Evolutionary conservation across 2,329 filamentous ascomycete genomes (phyloP).

Genomic region (Delphinella strobiligena): DNA sequence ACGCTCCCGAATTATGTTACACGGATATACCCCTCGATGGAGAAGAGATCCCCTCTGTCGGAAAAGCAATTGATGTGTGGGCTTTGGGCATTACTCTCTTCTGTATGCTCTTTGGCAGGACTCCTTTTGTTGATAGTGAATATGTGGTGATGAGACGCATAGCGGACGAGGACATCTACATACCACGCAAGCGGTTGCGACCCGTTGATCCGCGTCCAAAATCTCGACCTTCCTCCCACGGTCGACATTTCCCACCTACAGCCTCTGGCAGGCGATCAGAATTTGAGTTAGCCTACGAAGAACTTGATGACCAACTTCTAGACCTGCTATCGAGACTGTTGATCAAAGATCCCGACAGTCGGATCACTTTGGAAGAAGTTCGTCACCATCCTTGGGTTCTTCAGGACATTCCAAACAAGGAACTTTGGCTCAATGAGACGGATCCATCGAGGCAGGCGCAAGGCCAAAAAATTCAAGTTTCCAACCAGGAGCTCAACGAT

Average conservation of each 20-base stretch:
- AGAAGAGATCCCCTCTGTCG: constrained; percentile 58
- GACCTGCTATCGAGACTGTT: constrained; percentile 72
- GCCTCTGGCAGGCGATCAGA: constrained; percentile 61
- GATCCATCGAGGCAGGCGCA: constrained; percentile 68
- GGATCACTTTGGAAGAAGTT: constrained; percentile 82
- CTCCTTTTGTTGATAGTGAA: constrained; percentile 87
- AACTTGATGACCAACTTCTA: constrained; percentile 65
- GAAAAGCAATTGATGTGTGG: constrained; percentile 93
- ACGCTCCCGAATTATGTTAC: constrained; percentile 90
- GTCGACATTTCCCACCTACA: constrained; percentile 30
- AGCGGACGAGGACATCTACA: constrained; percentile 82
- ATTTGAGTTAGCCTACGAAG: constrained; percentile 71
- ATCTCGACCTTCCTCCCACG: constrained; percentile 33
- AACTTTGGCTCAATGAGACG: constrained; percentile 84
- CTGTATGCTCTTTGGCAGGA: constrained; percentile 84
- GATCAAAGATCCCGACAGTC: constrained; percentile 75
- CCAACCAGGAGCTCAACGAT: constrained; percentile 76
- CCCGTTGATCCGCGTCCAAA: constrained; percentile 44
- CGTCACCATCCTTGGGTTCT: constrained; percentile 91
- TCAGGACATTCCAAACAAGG: constrained; percentile 59
- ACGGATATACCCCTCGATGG: constrained; percentile 66
- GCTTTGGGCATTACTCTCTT: constrained; percentile 92
- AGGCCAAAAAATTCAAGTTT: constrained; percentile 81
- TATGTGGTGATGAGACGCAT: constrained; percentile 88
- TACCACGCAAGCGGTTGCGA: constrained; percentile 69